A percentile compares a stretch with the other conserved stretches of the same genome.
phyloP scores from a whole-genome alignment of 768 basidiomycete genomes.

The Dioszegia aurantiaca region DNA sequence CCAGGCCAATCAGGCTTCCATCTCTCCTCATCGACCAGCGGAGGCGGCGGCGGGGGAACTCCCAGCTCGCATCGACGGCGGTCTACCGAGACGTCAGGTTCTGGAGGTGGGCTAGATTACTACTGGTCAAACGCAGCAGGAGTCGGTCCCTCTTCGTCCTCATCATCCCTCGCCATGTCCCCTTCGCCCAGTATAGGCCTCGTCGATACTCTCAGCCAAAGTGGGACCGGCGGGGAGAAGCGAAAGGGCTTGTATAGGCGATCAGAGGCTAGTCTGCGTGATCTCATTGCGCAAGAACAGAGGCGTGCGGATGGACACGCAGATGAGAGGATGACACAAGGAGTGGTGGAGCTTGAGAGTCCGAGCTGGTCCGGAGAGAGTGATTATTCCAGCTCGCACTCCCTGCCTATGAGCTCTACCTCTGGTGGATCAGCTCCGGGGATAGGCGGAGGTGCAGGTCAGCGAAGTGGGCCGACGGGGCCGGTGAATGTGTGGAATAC shows the following conservation, averaged over 20 bases:
- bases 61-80: slow-evolving; percentile 8
- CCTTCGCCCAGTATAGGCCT: slow-evolving; percentile 6
- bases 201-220: neutral
- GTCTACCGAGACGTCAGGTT: slow-evolving; percentile 35
- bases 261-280: slow-evolving; percentile 10
- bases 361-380: slow-evolving; percentile 8
- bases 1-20: slow-evolving; percentile 11
- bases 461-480: too few relatives aligned
- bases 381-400: slow-evolving; percentile 5
- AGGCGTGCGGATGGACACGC: neutral
- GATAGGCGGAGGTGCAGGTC: neutral
- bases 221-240: neutral
- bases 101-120: slow-evolving; percentile 29
- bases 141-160: slow-evolving; percentile 30
- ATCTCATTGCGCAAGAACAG: slow-evolving; percentile 8
- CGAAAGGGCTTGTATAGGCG: slow-evolving; percentile 6
- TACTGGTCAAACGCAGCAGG: slow-evolving; percentile 39
- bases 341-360: neutral
- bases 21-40: slow-evolving; percentile 10
- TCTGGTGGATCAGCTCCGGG: neutral
- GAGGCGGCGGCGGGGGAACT: slow-evolving; percentile 3
- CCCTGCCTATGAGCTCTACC: neutral
- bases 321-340: neutral
- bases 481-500: slow-evolving; percentile 5
- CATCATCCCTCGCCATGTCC: slow-evolving; percentile 21